These are phyloP conservation scores for Tolypocladium amazonense DNA, from an alignment of 2,329 filamentous ascomycete species.

Conservation along the genomic window DNA sequence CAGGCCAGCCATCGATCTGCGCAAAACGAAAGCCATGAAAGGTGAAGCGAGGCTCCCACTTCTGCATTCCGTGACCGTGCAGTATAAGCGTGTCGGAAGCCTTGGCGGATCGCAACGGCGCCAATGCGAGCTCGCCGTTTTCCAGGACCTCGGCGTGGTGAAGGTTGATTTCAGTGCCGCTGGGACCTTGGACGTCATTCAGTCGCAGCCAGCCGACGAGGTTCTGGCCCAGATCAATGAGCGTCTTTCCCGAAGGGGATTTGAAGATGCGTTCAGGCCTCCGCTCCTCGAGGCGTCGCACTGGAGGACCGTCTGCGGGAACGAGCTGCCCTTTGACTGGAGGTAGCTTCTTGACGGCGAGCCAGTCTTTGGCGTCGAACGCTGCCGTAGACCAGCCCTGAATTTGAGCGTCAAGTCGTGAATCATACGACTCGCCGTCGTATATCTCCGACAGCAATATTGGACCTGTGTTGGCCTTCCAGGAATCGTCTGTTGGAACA, in stretches of 20 bases:
- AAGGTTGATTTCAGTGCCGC: not conserved
- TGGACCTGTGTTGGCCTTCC: constrained; percentile 22
- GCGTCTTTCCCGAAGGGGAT: not conserved
- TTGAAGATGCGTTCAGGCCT: not conserved
- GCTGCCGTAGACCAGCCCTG: not conserved
- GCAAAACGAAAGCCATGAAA: not conserved
- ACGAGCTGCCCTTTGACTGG: not conserved
- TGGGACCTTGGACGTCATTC: not conserved
- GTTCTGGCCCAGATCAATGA: not conserved
- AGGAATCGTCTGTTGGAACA: constrained; percentile 25
- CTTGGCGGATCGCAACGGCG: not conserved
- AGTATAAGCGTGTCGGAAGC: not conserved
- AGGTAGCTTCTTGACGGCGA: not conserved
- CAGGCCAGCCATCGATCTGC: not conserved
- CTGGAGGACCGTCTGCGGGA: not conserved
- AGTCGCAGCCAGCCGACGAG: not conserved
- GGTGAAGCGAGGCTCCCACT: not conserved
- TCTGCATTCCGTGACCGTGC: not conserved
- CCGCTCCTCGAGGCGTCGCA: not conserved
- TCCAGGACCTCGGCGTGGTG: not conserved
- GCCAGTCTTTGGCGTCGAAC: not conserved
- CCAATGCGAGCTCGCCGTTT: not conserved
- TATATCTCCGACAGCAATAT: constrained; percentile 33
- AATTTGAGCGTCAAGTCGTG: not conserved
- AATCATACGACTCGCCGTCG: constrained; percentile 32